These are phyloP conservation scores for Amaranthus cruentus DNA, from an alignment of 148 eudicot genomes.

Conservation along the genomic window DNA sequence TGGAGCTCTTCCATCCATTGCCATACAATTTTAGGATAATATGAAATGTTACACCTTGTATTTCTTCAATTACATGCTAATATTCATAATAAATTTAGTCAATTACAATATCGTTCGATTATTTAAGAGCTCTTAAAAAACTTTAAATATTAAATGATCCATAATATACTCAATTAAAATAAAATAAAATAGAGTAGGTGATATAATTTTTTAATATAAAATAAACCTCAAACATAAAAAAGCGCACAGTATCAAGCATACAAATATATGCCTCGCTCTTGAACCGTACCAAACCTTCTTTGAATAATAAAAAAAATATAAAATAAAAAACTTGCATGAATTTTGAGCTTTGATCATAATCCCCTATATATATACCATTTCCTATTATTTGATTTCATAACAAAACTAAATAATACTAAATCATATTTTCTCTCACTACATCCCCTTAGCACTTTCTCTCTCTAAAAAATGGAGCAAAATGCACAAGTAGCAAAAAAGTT, in stretches of 20 bases:
- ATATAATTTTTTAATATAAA: too few relatives aligned
- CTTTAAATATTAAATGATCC: background rate
- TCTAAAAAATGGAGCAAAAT: conserved; percentile 53
- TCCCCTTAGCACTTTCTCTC: background rate
- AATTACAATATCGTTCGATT: too few relatives aligned
- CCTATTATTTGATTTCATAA: conserved; percentile 6
- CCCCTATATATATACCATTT: conserved; percentile 11
- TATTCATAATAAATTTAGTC: too few relatives aligned
- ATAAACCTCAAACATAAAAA: too few relatives aligned
- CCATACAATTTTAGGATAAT: too few relatives aligned
- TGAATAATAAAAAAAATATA: background rate
- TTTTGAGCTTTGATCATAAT: background rate
- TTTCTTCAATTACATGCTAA: too few relatives aligned
- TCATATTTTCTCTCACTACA: background rate
- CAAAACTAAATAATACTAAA: background rate
- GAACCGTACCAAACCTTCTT: background rate
- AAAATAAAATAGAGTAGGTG: background rate
- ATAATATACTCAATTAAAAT: background rate
- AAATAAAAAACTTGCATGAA: background rate
- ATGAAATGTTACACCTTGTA: too few relatives aligned
- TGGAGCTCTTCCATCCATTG: too few relatives aligned
- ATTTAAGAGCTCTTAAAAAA: too few relatives aligned
- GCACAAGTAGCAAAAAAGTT: conserved; percentile 45
- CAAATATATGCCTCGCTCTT: background rate
- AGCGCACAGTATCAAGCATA: background rate